Evolutionary conservation across 2,329 filamentous ascomycete species (phyloP).

Genomic region (Fusarium napiforme): DNA sequence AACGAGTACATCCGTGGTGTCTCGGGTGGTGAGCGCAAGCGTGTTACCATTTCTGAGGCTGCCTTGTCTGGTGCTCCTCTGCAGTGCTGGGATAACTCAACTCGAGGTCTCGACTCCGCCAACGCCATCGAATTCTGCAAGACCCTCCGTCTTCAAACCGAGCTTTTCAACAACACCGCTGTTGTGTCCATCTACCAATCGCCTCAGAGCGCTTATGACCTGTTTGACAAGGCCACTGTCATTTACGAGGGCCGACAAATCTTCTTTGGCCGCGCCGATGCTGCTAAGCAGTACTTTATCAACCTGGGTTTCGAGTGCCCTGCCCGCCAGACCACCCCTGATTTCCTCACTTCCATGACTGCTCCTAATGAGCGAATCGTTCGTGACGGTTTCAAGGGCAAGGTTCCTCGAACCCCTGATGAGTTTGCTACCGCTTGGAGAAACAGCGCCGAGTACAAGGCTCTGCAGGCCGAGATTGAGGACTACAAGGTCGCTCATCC

Average conservation of each 20-base stretch:
- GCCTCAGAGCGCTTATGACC: conserved; percentile 71
- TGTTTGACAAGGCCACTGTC: conserved; percentile 69
- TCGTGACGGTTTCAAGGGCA: conserved; percentile 65
- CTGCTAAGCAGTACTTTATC: conserved; percentile 73
- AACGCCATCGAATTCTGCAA: conserved; percentile 81
- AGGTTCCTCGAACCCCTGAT: conserved; percentile 68
- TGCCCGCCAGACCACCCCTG: conserved; percentile 73
- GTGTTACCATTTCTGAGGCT: conserved; percentile 72
- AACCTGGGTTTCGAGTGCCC: conserved; percentile 75
- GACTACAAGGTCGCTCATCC: conserved; percentile 65
- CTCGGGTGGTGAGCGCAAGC: conserved; percentile 77
- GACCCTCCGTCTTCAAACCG: conserved; percentile 74
- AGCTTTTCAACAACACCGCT: conserved; percentile 73
- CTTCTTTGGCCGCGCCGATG: conserved; percentile 69
- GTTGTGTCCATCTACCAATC: conserved; percentile 81
- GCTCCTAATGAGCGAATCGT: conserved; percentile 66
- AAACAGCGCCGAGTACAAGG: conserved; percentile 62
- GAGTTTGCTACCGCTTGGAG: conserved; percentile 71
- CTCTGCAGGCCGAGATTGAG: conserved; percentile 65
- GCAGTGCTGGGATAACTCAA: conserved; percentile 79
- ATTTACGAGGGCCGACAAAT: conserved; percentile 71
- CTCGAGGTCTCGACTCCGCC: conserved; percentile 77
- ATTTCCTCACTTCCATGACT: conserved; percentile 79
- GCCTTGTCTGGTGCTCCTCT: conserved; percentile 68
- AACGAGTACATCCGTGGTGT: conserved; percentile 82